Evolutionary conservation across 2,329 filamentous ascomycete genomes (phyloP).

Genomic region (Ophiostoma himal-ulmi): DNA sequence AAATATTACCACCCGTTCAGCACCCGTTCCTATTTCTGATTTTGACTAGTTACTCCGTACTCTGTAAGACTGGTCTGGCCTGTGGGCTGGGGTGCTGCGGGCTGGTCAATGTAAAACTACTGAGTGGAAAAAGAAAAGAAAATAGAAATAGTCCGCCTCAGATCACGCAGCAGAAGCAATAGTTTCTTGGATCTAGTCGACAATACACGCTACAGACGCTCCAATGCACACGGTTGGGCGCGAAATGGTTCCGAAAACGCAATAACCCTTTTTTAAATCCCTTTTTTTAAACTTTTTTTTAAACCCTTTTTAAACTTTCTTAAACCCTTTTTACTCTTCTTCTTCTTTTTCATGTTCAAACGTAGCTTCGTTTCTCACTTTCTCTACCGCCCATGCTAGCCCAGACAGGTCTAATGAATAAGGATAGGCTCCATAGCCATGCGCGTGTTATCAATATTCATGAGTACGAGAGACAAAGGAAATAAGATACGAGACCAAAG

Average conservation of each 20-base stretch:
- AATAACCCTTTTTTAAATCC: background rate
- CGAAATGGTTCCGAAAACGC: slow-evolving; percentile 11
- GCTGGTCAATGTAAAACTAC: background rate
- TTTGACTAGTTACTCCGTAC: background rate
- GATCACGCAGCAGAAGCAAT: background rate
- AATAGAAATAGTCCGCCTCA: background rate
- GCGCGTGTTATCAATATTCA: background rate
- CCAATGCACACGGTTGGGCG: background rate
- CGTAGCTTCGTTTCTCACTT: background rate
- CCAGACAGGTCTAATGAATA: background rate
- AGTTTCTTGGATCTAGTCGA: background rate
- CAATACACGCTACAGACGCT: background rate
- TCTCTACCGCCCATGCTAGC: background rate
- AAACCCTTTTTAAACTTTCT: no score
- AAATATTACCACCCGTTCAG: no score
- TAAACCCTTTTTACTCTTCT: background rate
- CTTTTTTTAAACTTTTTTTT: background rate
- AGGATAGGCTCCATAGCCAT: background rate
- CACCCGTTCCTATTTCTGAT: background rate
- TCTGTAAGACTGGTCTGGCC: background rate
- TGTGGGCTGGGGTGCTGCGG: background rate
- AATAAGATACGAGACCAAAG: background rate
- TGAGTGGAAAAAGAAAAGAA: background rate
- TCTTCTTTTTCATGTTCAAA: background rate
- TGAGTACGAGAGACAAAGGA: no score